Evolutionary conservation across 2,329 filamentous ascomycete genomes (phyloP).

Genomic region (Monosporascus sp.): DNA sequence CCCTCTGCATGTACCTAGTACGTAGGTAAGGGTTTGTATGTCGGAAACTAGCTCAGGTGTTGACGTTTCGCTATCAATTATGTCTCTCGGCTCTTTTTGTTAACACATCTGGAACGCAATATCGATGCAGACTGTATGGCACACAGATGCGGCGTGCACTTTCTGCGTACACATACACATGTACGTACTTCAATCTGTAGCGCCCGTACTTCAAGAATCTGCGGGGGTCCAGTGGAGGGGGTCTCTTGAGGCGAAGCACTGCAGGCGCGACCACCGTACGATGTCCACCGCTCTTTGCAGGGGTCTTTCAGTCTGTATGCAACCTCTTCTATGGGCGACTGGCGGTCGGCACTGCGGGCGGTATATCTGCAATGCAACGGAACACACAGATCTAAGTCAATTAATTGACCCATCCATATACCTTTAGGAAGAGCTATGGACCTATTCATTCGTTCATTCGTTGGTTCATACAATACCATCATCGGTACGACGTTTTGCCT

Average conservation of each 20-base stretch:
- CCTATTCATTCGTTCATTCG: background rate
- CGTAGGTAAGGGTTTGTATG: too few relatives aligned
- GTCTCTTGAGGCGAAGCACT: constrained; percentile 10
- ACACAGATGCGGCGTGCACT: too few relatives aligned
- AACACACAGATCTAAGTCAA: background rate
- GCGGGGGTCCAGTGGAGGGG: background rate
- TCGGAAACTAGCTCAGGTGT: too few relatives aligned
- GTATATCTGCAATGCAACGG: background rate
- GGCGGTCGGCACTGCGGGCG: constrained; percentile 18
- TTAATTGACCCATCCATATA: background rate
- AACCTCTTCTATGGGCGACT: constrained; percentile 23
- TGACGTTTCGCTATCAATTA: too few relatives aligned
- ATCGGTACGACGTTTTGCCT: background rate
- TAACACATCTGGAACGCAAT: too few relatives aligned
- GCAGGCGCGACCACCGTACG: constrained; percentile 16
- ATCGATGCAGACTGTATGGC: too few relatives aligned
- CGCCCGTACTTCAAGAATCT: background rate
- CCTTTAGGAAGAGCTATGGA: background rate
- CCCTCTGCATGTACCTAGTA: too few relatives aligned
- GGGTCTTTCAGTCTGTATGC: constrained; percentile 20
- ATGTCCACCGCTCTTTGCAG: constrained; percentile 27
- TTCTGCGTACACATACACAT: too few relatives aligned
- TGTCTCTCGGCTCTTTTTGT: too few relatives aligned
- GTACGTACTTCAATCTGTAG: too few relatives aligned
- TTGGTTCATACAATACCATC: background rate